Conservation (phyloP, 139 green algal species). For the Marvania coccoides region DNA sequence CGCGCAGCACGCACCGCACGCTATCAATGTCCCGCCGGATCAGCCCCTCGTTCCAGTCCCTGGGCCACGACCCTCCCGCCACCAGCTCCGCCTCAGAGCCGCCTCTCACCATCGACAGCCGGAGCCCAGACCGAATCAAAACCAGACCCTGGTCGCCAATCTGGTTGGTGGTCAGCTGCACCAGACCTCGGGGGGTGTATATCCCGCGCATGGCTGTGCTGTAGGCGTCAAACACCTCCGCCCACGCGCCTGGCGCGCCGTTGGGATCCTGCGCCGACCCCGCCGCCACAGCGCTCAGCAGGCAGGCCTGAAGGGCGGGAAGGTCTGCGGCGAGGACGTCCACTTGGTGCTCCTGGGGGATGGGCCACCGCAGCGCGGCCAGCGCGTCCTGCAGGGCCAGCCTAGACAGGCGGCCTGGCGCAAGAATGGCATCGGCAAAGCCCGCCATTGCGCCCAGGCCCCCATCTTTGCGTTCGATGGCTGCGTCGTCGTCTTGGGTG, state of each 20-base stretch:
- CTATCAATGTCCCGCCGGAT: not conserved
- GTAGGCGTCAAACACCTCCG: not conserved
- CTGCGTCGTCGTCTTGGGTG: no score
- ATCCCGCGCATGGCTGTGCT: not conserved
- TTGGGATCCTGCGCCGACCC: not conserved
- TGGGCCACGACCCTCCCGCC: not conserved
- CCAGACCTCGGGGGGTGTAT: not conserved
- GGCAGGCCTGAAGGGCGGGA: not conserved
- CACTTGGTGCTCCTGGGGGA: not conserved
- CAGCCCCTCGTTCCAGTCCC: not conserved
- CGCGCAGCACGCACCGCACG: not conserved
- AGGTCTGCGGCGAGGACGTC: not conserved
- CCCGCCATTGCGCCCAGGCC: not conserved
- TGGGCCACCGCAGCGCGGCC: not conserved
- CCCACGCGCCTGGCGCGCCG: not conserved
- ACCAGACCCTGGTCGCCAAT: not conserved
- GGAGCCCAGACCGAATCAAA: not conserved
- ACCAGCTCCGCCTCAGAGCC: not conserved
- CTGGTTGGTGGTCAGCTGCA: not conserved
- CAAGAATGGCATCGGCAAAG: not conserved
- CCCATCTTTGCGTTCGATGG: no score
- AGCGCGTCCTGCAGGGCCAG: conserved; percentile 3
- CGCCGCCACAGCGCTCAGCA: not conserved
- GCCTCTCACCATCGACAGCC: not conserved
- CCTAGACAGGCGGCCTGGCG: conserved; percentile 10